Conservation (phyloP, 2,329 filamentous ascomycete species). For the Sarocladium strictum region DNA sequence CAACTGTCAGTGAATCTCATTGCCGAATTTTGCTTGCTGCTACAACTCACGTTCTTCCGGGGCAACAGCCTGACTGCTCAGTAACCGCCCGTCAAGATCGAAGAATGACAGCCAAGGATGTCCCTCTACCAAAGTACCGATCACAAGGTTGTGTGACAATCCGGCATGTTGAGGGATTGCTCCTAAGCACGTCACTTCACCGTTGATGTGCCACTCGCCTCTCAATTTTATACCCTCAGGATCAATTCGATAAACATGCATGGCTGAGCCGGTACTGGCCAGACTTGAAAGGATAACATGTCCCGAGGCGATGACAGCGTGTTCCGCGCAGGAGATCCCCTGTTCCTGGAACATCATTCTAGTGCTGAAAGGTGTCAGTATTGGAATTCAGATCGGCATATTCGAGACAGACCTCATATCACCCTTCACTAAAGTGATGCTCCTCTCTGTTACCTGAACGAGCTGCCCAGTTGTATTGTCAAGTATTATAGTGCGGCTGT, state of each 20-base stretch:
- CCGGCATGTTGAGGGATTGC: slow-evolving; percentile 19
- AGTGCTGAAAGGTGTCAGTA: background rate
- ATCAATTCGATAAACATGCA: background rate
- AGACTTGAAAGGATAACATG: background rate
- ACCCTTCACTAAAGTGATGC: slow-evolving; percentile 32
- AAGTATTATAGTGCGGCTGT: slow-evolving; percentile 43
- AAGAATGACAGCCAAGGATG: slow-evolving; percentile 28
- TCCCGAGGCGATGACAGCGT: background rate
- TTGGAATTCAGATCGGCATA: background rate
- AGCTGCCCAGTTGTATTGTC: slow-evolving; percentile 32
- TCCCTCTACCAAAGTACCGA: slow-evolving; percentile 27
- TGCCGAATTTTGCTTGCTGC: slow-evolving; percentile 1
- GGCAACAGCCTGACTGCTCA: slow-evolving; percentile 10
- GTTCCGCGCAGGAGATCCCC: background rate
- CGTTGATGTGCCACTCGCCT: slow-evolving; percentile 27
- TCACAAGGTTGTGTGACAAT: slow-evolving; percentile 18
- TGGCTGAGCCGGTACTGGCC: background rate
- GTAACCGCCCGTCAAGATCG: slow-evolving; percentile 18
- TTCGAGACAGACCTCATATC: slow-evolving; percentile 28
- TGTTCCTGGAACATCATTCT: background rate
- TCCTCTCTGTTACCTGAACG: slow-evolving; percentile 49
- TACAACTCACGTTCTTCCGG: background rate
- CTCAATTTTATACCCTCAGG: background rate
- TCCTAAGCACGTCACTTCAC: slow-evolving; percentile 44
- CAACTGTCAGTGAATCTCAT: background rate